Evolutionary conservation across 768 basidiomycete species (phyloP).

Genomic region (Brasilioporus rufonigricans): DNA sequence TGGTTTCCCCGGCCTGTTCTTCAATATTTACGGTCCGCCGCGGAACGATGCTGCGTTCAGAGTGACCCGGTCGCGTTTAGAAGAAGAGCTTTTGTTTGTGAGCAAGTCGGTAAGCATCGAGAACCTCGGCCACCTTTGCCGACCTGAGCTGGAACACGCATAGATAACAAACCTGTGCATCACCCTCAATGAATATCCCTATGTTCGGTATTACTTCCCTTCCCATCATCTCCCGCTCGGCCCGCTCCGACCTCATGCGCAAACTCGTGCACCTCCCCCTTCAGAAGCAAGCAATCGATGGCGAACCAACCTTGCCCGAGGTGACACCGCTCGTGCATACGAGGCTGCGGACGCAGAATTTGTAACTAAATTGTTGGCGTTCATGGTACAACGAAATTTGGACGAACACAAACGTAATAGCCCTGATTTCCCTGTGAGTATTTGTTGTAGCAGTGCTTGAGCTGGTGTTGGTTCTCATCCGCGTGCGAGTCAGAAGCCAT

Average conservation of each 20-base stretch:
- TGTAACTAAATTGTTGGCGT: slow-evolving; percentile 77
- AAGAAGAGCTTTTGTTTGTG: slow-evolving; percentile 81
- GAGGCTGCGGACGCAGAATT: slow-evolving; percentile 75
- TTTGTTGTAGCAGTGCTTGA: not conserved
- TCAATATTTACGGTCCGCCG: slow-evolving; percentile 85
- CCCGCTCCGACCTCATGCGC: slow-evolving; percentile 65
- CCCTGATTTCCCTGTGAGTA: slow-evolving; percentile 80
- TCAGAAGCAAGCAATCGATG: slow-evolving; percentile 64
- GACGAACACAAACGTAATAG: slow-evolving; percentile 88
- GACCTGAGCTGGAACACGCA: slow-evolving; percentile 2
- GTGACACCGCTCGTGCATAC: slow-evolving; percentile 62
- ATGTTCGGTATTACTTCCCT: slow-evolving; percentile 90
- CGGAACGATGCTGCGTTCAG: slow-evolving; percentile 65
- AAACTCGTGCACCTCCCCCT: slow-evolving; percentile 66
- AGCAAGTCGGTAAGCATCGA: slow-evolving; percentile 55
- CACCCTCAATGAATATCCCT: slow-evolving; percentile 87
- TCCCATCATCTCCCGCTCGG: slow-evolving; percentile 81
- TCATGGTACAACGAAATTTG: slow-evolving; percentile 77
- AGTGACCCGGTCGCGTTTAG: slow-evolving; percentile 68
- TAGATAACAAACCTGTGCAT: slow-evolving; percentile 90
- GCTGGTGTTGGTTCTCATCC: not conserved
- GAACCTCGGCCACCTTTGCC: not conserved
- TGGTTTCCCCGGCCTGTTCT: slow-evolving; percentile 77
- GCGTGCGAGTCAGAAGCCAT: slow-evolving; percentile 41
- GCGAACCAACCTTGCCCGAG: slow-evolving; percentile 80